phyloP scores from a whole-genome alignment of 1,139 yeast genomes.

The Debaryomyces psychrophilus region DNA sequence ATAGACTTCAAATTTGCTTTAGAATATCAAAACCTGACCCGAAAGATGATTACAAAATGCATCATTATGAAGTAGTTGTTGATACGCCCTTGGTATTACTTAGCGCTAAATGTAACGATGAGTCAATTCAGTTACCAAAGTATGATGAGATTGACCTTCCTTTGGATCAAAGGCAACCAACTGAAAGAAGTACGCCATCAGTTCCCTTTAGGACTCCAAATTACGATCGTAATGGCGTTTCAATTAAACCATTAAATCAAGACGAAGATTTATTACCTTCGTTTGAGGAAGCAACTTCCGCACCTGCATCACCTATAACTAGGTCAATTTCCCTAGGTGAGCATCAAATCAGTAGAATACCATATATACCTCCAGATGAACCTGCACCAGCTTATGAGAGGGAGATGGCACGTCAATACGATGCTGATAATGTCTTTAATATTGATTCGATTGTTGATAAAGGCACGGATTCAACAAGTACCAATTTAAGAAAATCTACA shows the following conservation, averaged over 20 bases:
- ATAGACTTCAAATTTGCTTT: slow-evolving; percentile 76
- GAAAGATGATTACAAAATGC: slow-evolving; percentile 58
- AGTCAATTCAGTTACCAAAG: slow-evolving; percentile 70
- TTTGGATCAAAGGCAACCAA: neutral
- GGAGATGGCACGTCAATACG: slow-evolving; percentile 5
- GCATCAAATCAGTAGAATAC: slow-evolving; percentile 39
- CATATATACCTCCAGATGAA: slow-evolving; percentile 35
- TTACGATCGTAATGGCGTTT: slow-evolving; percentile 40
- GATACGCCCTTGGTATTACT: slow-evolving; percentile 81
- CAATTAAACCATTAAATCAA: slow-evolving; percentile 35
- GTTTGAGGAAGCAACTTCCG: slow-evolving; percentile 58
- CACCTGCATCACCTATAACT: slow-evolving; percentile 35
- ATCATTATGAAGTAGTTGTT: slow-evolving; percentile 86
- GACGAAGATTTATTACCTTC: slow-evolving; percentile 49
- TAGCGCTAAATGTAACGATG: slow-evolving; percentile 71
- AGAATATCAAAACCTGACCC: slow-evolving; percentile 72
- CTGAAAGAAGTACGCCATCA: neutral
- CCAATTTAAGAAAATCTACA: slow-evolving; percentile 18
- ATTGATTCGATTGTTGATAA: slow-evolving; percentile 30
- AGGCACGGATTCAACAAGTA: slow-evolving; percentile 1
- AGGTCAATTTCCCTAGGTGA: slow-evolving; percentile 40
- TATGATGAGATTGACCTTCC: slow-evolving; percentile 42
- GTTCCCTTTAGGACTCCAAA: slow-evolving; percentile 41
- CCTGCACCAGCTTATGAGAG: slow-evolving; percentile 44
- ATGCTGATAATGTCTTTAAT: slow-evolving; percentile 14